phyloP scores from a whole-genome alignment of 2,329 filamentous ascomycete genomes.

The Exophiala calicioides region DNA sequence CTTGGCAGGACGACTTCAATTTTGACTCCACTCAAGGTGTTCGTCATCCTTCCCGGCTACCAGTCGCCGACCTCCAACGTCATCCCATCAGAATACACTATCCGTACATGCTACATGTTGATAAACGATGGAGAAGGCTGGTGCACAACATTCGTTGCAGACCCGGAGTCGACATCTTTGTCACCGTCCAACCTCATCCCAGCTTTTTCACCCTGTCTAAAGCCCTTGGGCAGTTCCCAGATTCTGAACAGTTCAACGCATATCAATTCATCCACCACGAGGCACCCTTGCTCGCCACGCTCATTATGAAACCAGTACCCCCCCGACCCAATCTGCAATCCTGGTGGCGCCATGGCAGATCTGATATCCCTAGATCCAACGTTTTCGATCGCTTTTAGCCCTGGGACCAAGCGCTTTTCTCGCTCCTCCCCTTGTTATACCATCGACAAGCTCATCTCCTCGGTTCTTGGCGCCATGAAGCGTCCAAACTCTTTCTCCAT shows the following conservation, averaged over 20 bases:
- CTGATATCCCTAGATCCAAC: constrained; percentile 14
- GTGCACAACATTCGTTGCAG: no score
- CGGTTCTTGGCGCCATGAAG: not conserved
- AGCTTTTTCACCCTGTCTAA: no score
- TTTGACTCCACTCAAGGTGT: not conserved
- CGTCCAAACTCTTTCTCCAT: constrained; percentile 16
- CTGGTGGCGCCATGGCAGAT: constrained; percentile 11
- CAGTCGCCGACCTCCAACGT: not conserved
- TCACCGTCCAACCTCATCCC: no score
- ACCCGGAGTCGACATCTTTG: no score
- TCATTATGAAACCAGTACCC: constrained; percentile 17
- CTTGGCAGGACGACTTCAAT: constrained; percentile 12
- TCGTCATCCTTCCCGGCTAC: not conserved
- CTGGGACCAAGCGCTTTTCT: not conserved
- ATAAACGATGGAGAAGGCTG: no score
- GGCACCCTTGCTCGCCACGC: constrained; percentile 17
- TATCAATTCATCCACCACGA: not conserved
- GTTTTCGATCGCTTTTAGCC: constrained; percentile 17
- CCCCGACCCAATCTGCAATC: constrained; percentile 2
- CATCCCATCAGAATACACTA: not conserved
- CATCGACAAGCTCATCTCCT: not conserved
- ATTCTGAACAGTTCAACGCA: no score
- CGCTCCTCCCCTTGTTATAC: not conserved
- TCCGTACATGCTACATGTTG: no score
- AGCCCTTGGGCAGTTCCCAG: no score